Base-by-base conservation (phyloP, 805 yeast genomes). In the Isabelozyma rhagii region DNA sequence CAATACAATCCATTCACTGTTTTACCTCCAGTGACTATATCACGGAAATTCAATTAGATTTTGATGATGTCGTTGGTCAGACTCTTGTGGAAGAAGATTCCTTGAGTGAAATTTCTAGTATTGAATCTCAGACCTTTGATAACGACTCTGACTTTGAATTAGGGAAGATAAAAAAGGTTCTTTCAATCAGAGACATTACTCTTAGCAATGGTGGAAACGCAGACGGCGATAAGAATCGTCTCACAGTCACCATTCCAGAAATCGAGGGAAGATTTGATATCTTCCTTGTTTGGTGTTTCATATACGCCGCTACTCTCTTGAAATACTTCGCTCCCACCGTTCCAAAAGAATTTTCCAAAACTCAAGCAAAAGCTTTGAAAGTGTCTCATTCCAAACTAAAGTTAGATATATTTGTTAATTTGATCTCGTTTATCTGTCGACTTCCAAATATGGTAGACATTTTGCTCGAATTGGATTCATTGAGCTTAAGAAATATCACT, bases 381-480 rank as follows among this genome's bases (percentile, higher is more conserved):
- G 58, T 61, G 40, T 36, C 51, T 45, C 48, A 57, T 10, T 64
- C 59, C 44, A 54, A 54, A n/a, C 27, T 72, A 9, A 62, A 65
- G 39, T 45, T 74, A 8, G 74, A 70, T 49, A 51, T 72, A 3
- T 41, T 48, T 3, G 49, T 73, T 11, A 62, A 62, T n/a, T 68
- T 73, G 1, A 48, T 74, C 17, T 69, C 77, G 5, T 54, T 76
- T 38, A 76, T 77, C 45, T 55, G 69, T 1, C 63, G 76, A 27
- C 57, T 81, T 25, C 84, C 85, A 0, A 71, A 71, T 45, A 64
- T 69, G 11, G 80, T 76, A 25, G 78, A 76, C 47, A 54, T 79
- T 4, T 65, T 82, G 66, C 46, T 79, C 27, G 85, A 81, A 52
- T 45, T 76, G 3, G 76, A 73, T 50, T 57, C 63, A 8, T 55